Base-by-base conservation (phyloP, 371 early-diverging fungal genomes). In the Mucor irregularis region DNA sequence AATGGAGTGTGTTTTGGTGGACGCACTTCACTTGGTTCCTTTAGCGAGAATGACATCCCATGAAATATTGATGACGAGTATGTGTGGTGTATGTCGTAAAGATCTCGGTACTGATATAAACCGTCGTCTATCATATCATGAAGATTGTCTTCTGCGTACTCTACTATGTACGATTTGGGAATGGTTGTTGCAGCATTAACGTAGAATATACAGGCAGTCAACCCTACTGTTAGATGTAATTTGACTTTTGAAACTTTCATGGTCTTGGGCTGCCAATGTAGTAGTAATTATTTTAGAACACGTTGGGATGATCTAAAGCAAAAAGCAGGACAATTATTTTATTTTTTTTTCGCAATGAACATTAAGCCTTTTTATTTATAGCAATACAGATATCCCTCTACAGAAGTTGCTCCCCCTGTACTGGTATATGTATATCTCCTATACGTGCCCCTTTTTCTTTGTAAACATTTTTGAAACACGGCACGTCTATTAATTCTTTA, bases 81-180 rank as follows among this genome's bases (percentile, higher is more conserved):
- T 3, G 59, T 65, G 28, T 68, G 72, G 3, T 65, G 68, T 22
- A 71, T 53, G 11, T 55, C 31, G 34, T 61, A 64, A 11, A 52
- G 33, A 4, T 42, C 53, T 42, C 42, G 22, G 42, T 64, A 46
- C 19, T 39, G 43, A 5, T 14, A 16, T 33, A 42, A 31, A 8
- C 31, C 53, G 17, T 28, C 17, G 22, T 33, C 16, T n/a, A 42
- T 31, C 21, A 30, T 16, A 19, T 40, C 30, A 5, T 39, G 49
- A 5, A 14, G 28, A 19, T 40, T 24, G 22, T 56, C 45, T 26
- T 64, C 68, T 13, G 31, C 61, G 54, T 73, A 80, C 48, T 79
- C 74, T 25, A 76, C 61, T 33, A 80, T 74, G 48, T 53, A 80
- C 0, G 73, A 73, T 24, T 67, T 69, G 13, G 74, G 71, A 26